These are phyloP conservation scores for Rhexocercosporidium sp. DNA, from an alignment of 2,329 filamentous ascomycete genomes.

Conservation along the genomic window DNA sequence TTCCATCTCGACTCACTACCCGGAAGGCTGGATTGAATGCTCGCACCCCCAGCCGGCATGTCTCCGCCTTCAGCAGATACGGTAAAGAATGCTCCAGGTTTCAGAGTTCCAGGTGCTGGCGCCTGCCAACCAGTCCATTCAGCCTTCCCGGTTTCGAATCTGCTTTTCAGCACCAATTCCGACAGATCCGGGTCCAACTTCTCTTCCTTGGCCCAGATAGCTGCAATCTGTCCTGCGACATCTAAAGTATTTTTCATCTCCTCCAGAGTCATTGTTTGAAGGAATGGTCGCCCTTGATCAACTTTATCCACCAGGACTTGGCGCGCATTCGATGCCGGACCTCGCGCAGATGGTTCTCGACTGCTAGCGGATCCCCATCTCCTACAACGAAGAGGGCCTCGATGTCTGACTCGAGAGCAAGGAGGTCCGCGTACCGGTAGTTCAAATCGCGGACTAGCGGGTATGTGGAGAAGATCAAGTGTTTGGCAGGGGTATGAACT, in stretches of 20 bases:
- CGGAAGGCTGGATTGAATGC: constrained; percentile 5
- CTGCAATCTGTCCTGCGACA: constrained; percentile 9
- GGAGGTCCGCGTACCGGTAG: constrained; percentile 12
- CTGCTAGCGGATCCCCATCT: constrained; percentile 9
- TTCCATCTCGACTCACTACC: constrained; percentile 6
- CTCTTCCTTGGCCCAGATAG: constrained; percentile 9
- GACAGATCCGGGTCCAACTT: constrained; percentile 10
- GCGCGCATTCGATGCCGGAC: constrained; percentile 18
- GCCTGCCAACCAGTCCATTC: constrained; percentile 11
- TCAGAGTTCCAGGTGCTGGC: constrained; percentile 8
- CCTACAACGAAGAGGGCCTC: constrained; percentile 17
- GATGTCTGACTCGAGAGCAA: constrained; percentile 14
- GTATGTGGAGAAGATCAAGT: constrained; percentile 16
- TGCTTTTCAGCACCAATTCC: background rate
- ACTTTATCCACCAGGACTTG: constrained; percentile 17
- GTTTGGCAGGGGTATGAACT: constrained; percentile 10
- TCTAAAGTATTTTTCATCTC: constrained; percentile 13
- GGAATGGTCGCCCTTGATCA: constrained; percentile 7
- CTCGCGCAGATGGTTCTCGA: constrained; percentile 13
- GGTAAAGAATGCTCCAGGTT: constrained; percentile 2
- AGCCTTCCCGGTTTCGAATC: constrained; percentile 1
- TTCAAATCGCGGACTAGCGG: constrained; percentile 15
- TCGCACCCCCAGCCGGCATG: background rate
- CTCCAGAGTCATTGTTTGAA: background rate
- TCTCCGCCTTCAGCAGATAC: constrained; percentile 2